phyloP scores from a whole-genome alignment of 2,329 filamentous ascomycete genomes.

The Exophiala bonariae region DNA sequence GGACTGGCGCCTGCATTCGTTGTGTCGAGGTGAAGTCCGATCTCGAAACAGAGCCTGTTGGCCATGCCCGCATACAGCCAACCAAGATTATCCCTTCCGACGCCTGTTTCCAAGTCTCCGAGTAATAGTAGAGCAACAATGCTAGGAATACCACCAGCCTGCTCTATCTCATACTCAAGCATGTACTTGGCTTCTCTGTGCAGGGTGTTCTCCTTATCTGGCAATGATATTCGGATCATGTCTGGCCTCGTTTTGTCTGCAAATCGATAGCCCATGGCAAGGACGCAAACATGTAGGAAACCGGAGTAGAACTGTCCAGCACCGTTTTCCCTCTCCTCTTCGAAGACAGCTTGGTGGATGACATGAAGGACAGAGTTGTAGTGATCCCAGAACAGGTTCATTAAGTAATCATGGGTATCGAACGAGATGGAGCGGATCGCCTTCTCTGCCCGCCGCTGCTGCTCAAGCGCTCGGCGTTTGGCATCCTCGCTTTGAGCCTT shows the following conservation, averaged over 20 bases:
- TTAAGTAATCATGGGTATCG: slow-evolving; percentile 12
- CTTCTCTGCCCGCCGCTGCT: slow-evolving; percentile 7
- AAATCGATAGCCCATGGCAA: slow-evolving; percentile 13
- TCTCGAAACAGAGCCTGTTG: slow-evolving; percentile 43
- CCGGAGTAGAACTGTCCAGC: slow-evolving; percentile 12
- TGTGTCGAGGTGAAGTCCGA: slow-evolving; percentile 40
- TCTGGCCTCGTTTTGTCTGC: slow-evolving; percentile 11
- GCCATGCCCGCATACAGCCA: slow-evolving; percentile 45
- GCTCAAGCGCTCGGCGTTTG: slow-evolving; percentile 7
- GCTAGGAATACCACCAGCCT: slow-evolving; percentile 8
- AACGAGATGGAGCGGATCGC: slow-evolving; percentile 1
- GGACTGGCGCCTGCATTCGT: slow-evolving; percentile 9
- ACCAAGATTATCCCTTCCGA: slow-evolving; percentile 24
- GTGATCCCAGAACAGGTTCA: slow-evolving; percentile 9
- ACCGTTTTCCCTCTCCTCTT: slow-evolving; percentile 3
- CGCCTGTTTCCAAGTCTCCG: slow-evolving; percentile 14
- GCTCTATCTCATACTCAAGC: slow-evolving; percentile 17
- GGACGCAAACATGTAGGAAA: slow-evolving; percentile 18
- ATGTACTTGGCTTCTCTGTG: slow-evolving; percentile 14
- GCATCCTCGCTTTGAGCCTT: slow-evolving; percentile 1
- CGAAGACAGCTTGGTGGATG: slow-evolving; percentile 7
- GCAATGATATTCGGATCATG: slow-evolving; percentile 13
- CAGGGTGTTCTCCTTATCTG: slow-evolving; percentile 13
- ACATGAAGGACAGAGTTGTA: slow-evolving; percentile 12
- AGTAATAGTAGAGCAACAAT: slow-evolving; percentile 14